Base-by-base conservation (phyloP, 202 grass and related monocot species). In the Cymbopogon flexuosus region DNA sequence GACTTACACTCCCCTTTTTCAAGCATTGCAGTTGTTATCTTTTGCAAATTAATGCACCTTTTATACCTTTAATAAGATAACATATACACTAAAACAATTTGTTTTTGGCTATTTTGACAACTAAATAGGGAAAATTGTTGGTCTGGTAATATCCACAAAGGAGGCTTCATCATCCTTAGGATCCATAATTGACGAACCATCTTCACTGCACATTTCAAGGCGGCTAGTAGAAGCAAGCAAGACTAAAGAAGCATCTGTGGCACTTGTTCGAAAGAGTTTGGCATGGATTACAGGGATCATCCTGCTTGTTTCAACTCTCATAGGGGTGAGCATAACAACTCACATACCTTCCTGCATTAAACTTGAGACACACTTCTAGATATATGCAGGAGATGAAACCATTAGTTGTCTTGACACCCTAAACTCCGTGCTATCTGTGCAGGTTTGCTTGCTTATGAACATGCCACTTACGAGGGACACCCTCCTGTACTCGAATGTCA, bases 241-340 rank as follows among this genome's bases (percentile, higher is more conserved):
- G 83, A 42, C 68, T 76, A 80, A 72, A 75, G 76, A 27, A 65
- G 60, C 75, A 34, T 45, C 86, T 33, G 66, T 87, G 56, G 13
- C 80, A 46, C 80, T 99, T 42, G 92, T 91, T 34, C 91, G 92
- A 51, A 82, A 68, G 60, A 95, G 72, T 85, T 87, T 98, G 77
- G 92, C 95, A 51, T 98, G 92, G 92, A 98, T 91, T 86, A 98
- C 92, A 41, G 92, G 90, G 66, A 76, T 98, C 80, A 98, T 98
- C 77, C 82, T 98, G 78, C 82, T 98, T 52, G 77, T 98, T 58
- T 95, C 92, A 36, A 95, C 92, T 80, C 66, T 98, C 84, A 89
- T 98, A 11, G 95, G 95, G 92, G 95, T 98, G 70, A 94, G 92
- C 70, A 75, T 42, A 46, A 61, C 58, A 46, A 61, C 58, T 61